phyloP scores from a whole-genome alignment of 1,284 basidiomycete genomes.

The Puccinia coronata region DNA sequence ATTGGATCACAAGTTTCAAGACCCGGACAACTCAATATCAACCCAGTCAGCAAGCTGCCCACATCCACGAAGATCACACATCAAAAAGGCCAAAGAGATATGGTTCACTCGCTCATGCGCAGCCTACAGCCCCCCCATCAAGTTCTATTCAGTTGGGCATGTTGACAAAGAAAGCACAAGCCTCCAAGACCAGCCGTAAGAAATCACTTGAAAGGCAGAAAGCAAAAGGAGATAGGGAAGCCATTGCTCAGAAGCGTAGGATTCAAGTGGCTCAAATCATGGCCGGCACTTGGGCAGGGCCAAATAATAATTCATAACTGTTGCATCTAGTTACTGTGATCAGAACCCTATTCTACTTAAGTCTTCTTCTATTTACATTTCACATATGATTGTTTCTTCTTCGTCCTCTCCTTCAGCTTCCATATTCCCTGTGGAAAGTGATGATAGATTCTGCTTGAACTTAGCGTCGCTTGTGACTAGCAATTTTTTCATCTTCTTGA shows the following conservation, averaged over 20 bases:
- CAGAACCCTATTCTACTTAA: too few relatives aligned
- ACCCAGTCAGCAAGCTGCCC: background rate
- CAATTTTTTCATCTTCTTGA: conserved; percentile 4
- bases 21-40: background rate
- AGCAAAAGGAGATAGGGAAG: too few relatives aligned
- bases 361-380: too few relatives aligned
- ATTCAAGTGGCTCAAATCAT: background rate
- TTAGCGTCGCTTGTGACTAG: too few relatives aligned
- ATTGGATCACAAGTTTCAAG: background rate
- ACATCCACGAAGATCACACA: background rate
- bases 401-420: too few relatives aligned
- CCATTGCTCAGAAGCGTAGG: background rate
- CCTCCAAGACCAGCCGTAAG: background rate
- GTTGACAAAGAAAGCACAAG: background rate
- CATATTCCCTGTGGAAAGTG: background rate
- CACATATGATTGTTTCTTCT: too few relatives aligned
- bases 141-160: background rate
- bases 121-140: background rate
- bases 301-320: too few relatives aligned
- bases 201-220: background rate
- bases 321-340: too few relatives aligned
- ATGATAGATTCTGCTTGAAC: background rate
- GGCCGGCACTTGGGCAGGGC: background rate
- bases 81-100: background rate
- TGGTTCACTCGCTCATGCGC: background rate